phyloP scores from a whole-genome alignment of 2,329 filamentous ascomycete species.

The Chaetomium olivaceum region DNA sequence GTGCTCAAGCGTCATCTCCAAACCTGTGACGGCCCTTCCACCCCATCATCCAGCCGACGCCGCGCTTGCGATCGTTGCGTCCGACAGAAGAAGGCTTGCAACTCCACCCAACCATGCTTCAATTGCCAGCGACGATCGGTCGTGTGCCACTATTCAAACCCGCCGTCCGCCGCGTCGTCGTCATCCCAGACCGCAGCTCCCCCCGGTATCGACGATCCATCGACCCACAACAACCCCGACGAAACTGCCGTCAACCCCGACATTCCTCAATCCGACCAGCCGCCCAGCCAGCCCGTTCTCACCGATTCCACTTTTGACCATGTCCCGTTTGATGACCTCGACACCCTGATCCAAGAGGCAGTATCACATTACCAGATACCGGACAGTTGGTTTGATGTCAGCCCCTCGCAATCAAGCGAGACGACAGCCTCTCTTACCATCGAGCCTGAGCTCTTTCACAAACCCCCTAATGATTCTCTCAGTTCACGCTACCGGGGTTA shows the following conservation, averaged over 20 bases:
- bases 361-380: slow-evolving; percentile 23
- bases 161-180: background rate
- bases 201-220: background rate
- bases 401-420: slow-evolving; percentile 10
- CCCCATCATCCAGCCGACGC: slow-evolving; percentile 29
- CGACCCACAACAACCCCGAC: background rate
- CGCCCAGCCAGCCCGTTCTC: slow-evolving; percentile 3
- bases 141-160: slow-evolving; percentile 31
- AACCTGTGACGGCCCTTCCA: slow-evolving; percentile 36
- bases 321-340: slow-evolving; percentile 24
- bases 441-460: slow-evolving; percentile 3
- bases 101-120: slow-evolving; percentile 37
- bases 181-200: background rate
- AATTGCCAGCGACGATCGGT: slow-evolving; percentile 34
- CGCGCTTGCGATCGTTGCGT: slow-evolving; percentile 41
- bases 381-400: slow-evolving; percentile 25
- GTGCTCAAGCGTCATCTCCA: slow-evolving; percentile 41
- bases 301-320: slow-evolving; percentile 16
- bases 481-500: slow-evolving; percentile 25
- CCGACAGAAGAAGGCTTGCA: slow-evolving; percentile 41
- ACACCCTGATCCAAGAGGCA: slow-evolving; percentile 27
- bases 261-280: background rate
- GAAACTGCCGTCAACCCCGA: background rate
- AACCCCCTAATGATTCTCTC: slow-evolving; percentile 1
- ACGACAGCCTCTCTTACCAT: background rate